Evolutionary conservation across 768 basidiomycete genomes (phyloP).

Genomic region (Naematelia encephala): DNA sequence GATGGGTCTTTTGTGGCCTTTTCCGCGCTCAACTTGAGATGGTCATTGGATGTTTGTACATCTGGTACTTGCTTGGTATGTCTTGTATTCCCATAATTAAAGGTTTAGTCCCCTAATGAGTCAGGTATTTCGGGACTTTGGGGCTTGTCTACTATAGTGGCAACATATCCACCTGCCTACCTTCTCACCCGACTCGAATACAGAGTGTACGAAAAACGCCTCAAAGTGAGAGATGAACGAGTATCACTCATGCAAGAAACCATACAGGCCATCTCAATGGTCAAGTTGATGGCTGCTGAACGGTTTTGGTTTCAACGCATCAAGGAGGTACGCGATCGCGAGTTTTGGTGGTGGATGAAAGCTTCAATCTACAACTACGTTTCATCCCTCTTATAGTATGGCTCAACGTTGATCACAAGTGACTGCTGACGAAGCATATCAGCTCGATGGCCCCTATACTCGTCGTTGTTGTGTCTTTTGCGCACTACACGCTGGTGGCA

Average conservation of each 20-base stretch:
- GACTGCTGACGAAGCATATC: too few species aligned
- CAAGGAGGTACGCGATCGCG: constrained; percentile 23
- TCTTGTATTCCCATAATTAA: background rate
- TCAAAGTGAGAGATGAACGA: constrained; percentile 24
- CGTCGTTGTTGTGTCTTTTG: constrained; percentile 36
- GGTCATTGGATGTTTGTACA: constrained; percentile 25
- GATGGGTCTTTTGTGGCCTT: constrained; percentile 14
- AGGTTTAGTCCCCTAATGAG: background rate
- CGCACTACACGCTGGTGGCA: constrained; percentile 39
- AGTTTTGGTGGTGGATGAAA: constrained; percentile 21
- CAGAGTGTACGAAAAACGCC: constrained; percentile 27
- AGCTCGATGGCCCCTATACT: constrained; percentile 26
- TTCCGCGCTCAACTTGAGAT: constrained; percentile 21
- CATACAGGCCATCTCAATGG: constrained; percentile 41
- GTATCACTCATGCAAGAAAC: constrained; percentile 37
- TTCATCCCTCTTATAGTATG: constrained; percentile 15
- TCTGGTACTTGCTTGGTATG: constrained; percentile 39
- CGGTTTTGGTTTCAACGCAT: constrained; percentile 37
- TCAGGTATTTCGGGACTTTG: constrained; percentile 35
- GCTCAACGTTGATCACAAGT: constrained; percentile 9
- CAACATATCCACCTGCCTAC: constrained; percentile 32
- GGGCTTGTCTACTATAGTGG: constrained; percentile 28
- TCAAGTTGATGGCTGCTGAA: constrained; percentile 43
- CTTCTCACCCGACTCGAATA: constrained; percentile 31
- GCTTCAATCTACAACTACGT: too few species aligned